Evolutionary conservation across 768 basidiomycete species (phyloP).

Genomic region (Panaeolus cyanescens): DNA sequence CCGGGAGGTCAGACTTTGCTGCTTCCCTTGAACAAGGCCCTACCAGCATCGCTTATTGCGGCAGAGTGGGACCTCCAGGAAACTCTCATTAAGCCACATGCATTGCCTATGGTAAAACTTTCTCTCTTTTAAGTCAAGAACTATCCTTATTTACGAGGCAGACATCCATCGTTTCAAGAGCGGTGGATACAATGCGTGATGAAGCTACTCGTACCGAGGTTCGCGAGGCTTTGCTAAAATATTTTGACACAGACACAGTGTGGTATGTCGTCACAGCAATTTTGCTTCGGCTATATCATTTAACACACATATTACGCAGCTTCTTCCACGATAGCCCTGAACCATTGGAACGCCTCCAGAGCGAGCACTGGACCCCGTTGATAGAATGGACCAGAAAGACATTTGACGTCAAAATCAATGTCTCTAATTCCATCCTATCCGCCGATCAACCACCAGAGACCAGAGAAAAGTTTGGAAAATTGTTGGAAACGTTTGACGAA

Average conservation of each 20-base stretch:
- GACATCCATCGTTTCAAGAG: constrained; percentile 92
- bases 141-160: constrained; percentile 30
- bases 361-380: constrained; percentile 86
- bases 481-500: constrained; percentile 65
- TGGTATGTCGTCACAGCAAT: constrained; percentile 49
- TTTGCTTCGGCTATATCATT: constrained; percentile 4
- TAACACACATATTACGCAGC: constrained; percentile 37
- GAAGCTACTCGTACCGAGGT: constrained; percentile 60
- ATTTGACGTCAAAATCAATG: constrained; percentile 66
- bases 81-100: constrained; percentile 82
- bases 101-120: constrained; percentile 79
- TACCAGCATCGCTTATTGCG: constrained; percentile 85
- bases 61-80: constrained; percentile 97
- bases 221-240: constrained; percentile 69
- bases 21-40: constrained; percentile 66
- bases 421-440: constrained; percentile 72
- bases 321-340: constrained; percentile 83
- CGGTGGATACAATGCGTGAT: constrained; percentile 77
- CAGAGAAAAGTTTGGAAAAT: constrained; percentile 53
- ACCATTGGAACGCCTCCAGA: constrained; percentile 75
- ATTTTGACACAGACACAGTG: constrained; percentile 93
- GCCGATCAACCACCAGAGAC: constrained; percentile 73
- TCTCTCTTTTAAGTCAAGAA: neutral
- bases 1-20: constrained; percentile 78
- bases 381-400: constrained; percentile 74